Conservation (phyloP, 352 stramenopile genomes). For the Phytophthora pluvialis region DNA sequence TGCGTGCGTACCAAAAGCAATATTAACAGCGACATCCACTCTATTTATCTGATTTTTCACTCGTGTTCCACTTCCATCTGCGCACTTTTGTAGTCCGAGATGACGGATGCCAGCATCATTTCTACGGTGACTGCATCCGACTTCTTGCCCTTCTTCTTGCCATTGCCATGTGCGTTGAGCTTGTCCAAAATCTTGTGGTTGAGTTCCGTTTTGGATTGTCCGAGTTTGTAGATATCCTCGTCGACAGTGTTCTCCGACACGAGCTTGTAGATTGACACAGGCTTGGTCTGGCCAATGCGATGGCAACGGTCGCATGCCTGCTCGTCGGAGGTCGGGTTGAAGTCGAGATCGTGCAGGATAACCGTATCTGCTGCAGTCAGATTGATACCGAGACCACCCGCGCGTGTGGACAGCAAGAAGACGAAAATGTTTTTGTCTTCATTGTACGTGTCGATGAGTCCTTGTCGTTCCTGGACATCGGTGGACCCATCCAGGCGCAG, state of each 20-base stretch:
- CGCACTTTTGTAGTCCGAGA: conserved; percentile 76
- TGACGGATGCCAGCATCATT: conserved; percentile 82
- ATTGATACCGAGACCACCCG: conserved; percentile 98
- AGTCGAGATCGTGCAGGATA: conserved; percentile 90
- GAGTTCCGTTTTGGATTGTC: conserved; percentile 84
- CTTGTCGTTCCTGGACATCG: conserved; percentile 75
- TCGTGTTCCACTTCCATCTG: conserved; percentile 34
- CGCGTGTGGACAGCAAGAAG: conserved; percentile 97
- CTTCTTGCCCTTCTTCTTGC: conserved; percentile 40
- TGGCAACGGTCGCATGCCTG: conserved; percentile 92
- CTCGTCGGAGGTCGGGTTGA: conserved; percentile 87
- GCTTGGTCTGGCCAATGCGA: conserved; percentile 90
- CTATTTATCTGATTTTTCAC: conserved; percentile 21
- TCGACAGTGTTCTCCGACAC: conserved; percentile 92
- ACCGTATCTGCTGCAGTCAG: conserved; percentile 92
- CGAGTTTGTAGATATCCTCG: conserved; percentile 91
- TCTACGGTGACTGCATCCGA: conserved; percentile 64
- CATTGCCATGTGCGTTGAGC: conserved; percentile 65
- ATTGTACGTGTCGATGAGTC: conserved; percentile 87
- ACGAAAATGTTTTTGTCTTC: conserved; percentile 94
- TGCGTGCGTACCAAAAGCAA: not conserved
- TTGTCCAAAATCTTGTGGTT: conserved; percentile 88
- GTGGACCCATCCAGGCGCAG: conserved; percentile 84
- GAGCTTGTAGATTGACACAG: conserved; percentile 93
- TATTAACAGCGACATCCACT: conserved; percentile 17